These are phyloP conservation scores for Amesomyces nigricolor DNA, from an alignment of 2,329 filamentous ascomycete species.

Conservation along the genomic window DNA sequence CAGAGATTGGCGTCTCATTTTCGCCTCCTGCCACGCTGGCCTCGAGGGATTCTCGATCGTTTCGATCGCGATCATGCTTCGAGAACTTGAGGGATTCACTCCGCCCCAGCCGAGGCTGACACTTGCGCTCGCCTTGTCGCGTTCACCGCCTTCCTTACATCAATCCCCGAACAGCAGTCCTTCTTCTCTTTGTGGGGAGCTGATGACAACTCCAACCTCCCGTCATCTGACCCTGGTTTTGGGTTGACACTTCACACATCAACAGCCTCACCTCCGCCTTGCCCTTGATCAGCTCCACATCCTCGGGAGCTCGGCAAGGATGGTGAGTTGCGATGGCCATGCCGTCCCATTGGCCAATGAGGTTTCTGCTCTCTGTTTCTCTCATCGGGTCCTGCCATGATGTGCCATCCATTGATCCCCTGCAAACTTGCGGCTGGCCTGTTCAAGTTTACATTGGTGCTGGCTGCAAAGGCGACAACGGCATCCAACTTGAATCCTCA, in stretches of 20 bases:
- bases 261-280: neutral
- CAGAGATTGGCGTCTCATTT: slow-evolving; percentile 5
- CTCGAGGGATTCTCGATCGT: neutral
- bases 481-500: too few species aligned
- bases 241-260: too few species aligned
- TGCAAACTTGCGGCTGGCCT: too few species aligned
- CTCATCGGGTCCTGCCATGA: too few species aligned
- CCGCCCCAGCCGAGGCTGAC: slow-evolving; percentile 5
- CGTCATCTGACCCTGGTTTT: neutral
- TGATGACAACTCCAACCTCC: neutral
- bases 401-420: too few species aligned
- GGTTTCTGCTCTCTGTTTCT: too few species aligned
- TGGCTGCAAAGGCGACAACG: too few species aligned
- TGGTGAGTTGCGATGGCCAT: neutral
- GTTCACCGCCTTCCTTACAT: slow-evolving; percentile 3
- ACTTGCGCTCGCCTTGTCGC: neutral
- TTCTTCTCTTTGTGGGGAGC: neutral
- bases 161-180: neutral
- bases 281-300: neutral
- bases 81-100: neutral
- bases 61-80: neutral
- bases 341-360: neutral
- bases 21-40: slow-evolving; percentile 16
- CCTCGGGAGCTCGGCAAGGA: neutral
- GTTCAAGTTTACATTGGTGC: too few species aligned